Evolutionary conservation across 768 basidiomycete species (phyloP), one percentile per base, ranked within the genome.

Genomic region (Leucosporidium yakuticum): DNA sequence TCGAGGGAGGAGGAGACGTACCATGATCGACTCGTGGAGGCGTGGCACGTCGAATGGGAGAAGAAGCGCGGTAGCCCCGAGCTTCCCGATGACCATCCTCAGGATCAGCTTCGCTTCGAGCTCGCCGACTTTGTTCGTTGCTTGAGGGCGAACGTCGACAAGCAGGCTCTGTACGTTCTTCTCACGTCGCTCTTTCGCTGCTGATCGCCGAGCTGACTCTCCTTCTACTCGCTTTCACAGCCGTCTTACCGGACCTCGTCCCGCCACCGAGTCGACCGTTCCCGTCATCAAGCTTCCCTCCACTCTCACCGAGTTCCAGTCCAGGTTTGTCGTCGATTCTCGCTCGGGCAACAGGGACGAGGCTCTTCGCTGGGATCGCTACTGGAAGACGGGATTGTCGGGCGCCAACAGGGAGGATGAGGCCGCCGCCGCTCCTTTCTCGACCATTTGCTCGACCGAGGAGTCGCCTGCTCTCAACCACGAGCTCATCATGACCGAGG

Each of bases 31-130:
- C 81, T 95, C 51, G 89, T 91, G 78, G 86, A 90, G 59, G 84
- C 83, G 57, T 97, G 90, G 91, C 82, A 87, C 78, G 83, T 86
- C 7, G 78, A 91, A 21, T 94, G 90, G 90, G 83, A 85, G 72
- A 17, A 50, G 34, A 81, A 90, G 76, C 82, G 86, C 64, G 89
- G 88, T 5, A 85, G 87, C 1, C 78, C 81, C 6, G 80, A 82
- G 51, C 82, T 96, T 29, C 87, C 85, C 0, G 93, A 96, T 75
- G 83, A 84, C 8, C 82, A 91, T 72, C 85, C 84, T 6, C 76
- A 80, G 49, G 88, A 87, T 77, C 80, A 85, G 25, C 84, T 83
- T 9, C 84, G 90, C 56, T 95, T 96, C 74, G 85, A 91, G 76
- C 78, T 96, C n/a, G 80, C 86, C 34, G 82, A 83, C n/a, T 91